Conservation (phyloP, 2,329 filamentous ascomycete genomes). For the Colletotrichum spinosum region DNA sequence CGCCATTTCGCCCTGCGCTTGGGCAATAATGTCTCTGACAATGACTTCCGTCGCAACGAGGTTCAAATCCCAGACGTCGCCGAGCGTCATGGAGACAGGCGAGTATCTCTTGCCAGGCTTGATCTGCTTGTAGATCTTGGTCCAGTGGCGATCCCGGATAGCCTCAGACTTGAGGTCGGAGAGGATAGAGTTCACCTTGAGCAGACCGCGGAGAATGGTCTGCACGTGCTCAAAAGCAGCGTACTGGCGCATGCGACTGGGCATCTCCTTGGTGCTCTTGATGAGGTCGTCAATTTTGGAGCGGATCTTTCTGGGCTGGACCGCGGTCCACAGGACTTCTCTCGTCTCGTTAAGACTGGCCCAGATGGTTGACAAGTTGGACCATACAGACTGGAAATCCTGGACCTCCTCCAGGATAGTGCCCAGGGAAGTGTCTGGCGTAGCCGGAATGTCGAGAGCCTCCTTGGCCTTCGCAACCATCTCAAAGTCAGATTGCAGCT, state of each 20-base stretch:
- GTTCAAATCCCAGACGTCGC: slow-evolving; percentile 98
- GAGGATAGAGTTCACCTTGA: slow-evolving; percentile 91
- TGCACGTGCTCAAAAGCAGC: slow-evolving; percentile 99
- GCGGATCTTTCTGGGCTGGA: slow-evolving; percentile 93
- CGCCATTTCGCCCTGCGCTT: slow-evolving; percentile 98
- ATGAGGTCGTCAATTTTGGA: slow-evolving; percentile 90
- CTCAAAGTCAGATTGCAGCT: slow-evolving; percentile 86
- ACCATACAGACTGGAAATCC: slow-evolving; percentile 99
- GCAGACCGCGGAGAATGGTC: slow-evolving; percentile 84
- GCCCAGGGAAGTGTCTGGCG: slow-evolving; percentile 82
- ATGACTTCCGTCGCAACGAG: slow-evolving; percentile 87
- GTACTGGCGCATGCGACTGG: slow-evolving; percentile 98
- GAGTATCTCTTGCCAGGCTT: slow-evolving; percentile 95
- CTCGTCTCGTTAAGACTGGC: slow-evolving; percentile 93
- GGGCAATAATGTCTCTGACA: slow-evolving; percentile 92
- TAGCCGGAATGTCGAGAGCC: slow-evolving; percentile 88
- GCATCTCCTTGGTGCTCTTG: slow-evolving; percentile 99
- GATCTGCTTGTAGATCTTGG: slow-evolving; percentile 96
- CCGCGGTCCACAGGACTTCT: slow-evolving; percentile 93
- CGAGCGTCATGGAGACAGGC: slow-evolving; percentile 93
- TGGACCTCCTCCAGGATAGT: slow-evolving; percentile 94
- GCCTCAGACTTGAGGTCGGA: slow-evolving; percentile 96
- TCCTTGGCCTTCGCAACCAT: slow-evolving; percentile 98
- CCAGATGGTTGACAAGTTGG: slow-evolving; percentile 95
- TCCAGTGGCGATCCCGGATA: slow-evolving; percentile 96